Base-by-base conservation (phyloP, 306 rosid genomes). In the Cicer judaicum region DNA sequence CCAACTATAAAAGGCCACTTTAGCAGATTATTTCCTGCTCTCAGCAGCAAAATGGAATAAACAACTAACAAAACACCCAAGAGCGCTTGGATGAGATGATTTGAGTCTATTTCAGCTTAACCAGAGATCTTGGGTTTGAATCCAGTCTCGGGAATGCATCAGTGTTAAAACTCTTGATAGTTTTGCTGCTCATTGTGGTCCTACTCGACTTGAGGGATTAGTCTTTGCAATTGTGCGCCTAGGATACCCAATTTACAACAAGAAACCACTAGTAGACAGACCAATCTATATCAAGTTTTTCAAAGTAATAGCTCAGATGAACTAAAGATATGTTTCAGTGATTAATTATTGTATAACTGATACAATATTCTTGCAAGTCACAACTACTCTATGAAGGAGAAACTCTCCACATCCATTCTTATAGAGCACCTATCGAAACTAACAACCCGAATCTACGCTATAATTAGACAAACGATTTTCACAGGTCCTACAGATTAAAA, bases 401-500 rank as follows among this genome's bases (percentile, higher is more conserved):
- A 56, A 57, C 57, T 16, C 55, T 24, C 19, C 39, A 50, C 60
- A 74, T 50, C 54, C 54, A 10, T n/a, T 64, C 5, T 43, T 12
- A 61, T 49, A 40, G 34, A 57, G 21, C 40, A 21, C 41, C 47
- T 1, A 18, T n/a, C 7, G 48, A 73, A 73, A 46, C 19, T 48
- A 54, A 56, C 57, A 73, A 48, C 10, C 41, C 19, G 53, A 73
- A 13, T 29, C 39, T 48, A 29, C 12, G 69, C 29, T 48, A 4
- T 10, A 19, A 6, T 10, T 10, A 19, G 10, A 57, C n/a, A 10
- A 47, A 38, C 6, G 3, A 36, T 49, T 62, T 48, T 38, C 48
- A 62, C 39, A 48, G 48, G 48, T 34, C 64, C 76, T 59, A 39
- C 38, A 19, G 2, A 49, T 39, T 18, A 66, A 76, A 76, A 7